Base-by-base conservation (phyloP, 345 rosid genomes). In the Diplotaxis tenuifolia region DNA sequence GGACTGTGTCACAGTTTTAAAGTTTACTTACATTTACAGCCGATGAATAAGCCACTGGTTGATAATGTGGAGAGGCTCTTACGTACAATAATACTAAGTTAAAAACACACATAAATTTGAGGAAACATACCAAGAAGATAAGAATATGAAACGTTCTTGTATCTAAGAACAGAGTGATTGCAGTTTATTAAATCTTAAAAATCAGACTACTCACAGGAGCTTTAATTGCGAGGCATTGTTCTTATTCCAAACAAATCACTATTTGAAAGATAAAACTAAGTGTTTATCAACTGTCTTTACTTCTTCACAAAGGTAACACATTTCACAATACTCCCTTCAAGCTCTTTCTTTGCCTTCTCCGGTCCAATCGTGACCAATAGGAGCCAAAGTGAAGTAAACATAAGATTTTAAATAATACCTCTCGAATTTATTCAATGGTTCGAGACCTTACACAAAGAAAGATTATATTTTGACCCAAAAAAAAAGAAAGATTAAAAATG, bases 271-370 rank as follows among this genome's bases (percentile, higher is more conserved):
- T 1, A 23, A 55, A 69, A 11, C 6, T 19, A 23, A n/a, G n/a
- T n/a, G n/a, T n/a, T n/a, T n/a, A n/a, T 14, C 3, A 38, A 40
- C 40, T 31, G 68, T 73, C 14, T 20, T 86, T 74, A 89, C 69
- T 89, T 93, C 79, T 69, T 86, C 79, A 83, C 72, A 66, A 88
- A 94, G 36, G 90, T 62, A 57, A 89, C 71, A 8, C 97, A 97
- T 83, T 91, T 94, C 63, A 83, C 79, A 76, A 94, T 91, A 83
- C 97, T 94, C 68, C 45, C 83, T 11, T 75, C 86, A 23, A 91
- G 80, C 78, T 94, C 98, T 79, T 88, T 82, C 93, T 88, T 94
- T 22, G 96, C 94, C 83, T 88, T 89, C 82, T 86, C 97, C 82
- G 88, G 79, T 27, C 98, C 90, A 60, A 70, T 62, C 77, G 96